Percentiles rank a stretch among this genome's conserved stretches.
These are phyloP conservation scores for Fabrea salina DNA, from an alignment of 169 alveolate genomes.

Conservation along the genomic window DNA sequence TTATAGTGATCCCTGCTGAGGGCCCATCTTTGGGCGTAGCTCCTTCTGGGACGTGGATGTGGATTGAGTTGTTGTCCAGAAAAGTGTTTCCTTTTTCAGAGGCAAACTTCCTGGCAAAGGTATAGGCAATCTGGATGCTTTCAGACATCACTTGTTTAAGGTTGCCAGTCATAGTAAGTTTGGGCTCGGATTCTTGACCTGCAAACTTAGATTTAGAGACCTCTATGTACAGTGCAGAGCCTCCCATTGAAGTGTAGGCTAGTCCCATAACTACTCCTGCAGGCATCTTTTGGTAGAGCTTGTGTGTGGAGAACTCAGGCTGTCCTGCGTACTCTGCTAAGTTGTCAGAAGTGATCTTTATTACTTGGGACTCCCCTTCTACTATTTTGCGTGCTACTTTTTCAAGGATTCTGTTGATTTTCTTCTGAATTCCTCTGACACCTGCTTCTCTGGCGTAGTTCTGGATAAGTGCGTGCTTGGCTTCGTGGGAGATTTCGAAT, in stretches of 20 bases:
- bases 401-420: slow-evolving; percentile 81
- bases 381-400: slow-evolving; percentile 86
- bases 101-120: slow-evolving; percentile 79
- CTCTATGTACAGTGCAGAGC: slow-evolving; percentile 90
- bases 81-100: slow-evolving; percentile 64
- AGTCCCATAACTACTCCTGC: slow-evolving; percentile 92
- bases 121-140: slow-evolving; percentile 89
- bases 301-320: not conserved
- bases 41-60: slow-evolving; percentile 94
- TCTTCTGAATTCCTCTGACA: slow-evolving; percentile 82
- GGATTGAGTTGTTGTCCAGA: slow-evolving; percentile 81
- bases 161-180: slow-evolving; percentile 89
- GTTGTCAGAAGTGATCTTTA: not conserved
- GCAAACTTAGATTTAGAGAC: slow-evolving; percentile 60
- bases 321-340: not conserved
- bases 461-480: slow-evolving; percentile 67
- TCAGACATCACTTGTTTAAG: slow-evolving; percentile 93
- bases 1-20: slow-evolving; percentile 92
- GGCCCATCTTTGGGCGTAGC: slow-evolving; percentile 97
- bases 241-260: slow-evolving; percentile 94
- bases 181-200: slow-evolving; percentile 42
- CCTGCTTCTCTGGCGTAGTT: slow-evolving; percentile 95
- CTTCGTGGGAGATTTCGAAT: slow-evolving; percentile 55
- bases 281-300: not conserved
- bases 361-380: slow-evolving; percentile 41